Base-by-base conservation (phyloP, 768 basidiomycete genomes). In the Lactarius sanguifluus region DNA sequence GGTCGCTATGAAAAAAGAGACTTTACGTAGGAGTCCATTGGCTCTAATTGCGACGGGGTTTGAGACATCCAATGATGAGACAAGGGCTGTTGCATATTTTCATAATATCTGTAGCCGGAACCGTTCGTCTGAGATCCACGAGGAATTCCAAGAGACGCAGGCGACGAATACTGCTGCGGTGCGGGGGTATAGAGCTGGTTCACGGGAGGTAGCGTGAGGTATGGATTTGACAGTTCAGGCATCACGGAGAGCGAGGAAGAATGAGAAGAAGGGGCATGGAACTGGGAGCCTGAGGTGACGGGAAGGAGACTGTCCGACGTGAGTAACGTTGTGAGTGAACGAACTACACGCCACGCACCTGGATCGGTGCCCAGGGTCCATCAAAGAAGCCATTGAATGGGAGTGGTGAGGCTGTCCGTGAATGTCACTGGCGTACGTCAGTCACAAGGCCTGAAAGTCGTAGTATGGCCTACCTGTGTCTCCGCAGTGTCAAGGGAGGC, bases 21-120 rank as follows among this genome's bases (percentile, higher is more conserved):
- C 43, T 88, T 79, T 76, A 92, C 90, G 75, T 85, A 91, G 64
- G 87, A 75, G 56, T 90, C 86, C 73, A 87, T 80, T 16, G 83
- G 79, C 70, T 87, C 83, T 59, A 82, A 70, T 23, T 83, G 79
- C 32, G 79, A 74, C 63, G 76, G 75, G 45, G 81, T 73, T n/a
- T 86, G 85, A 58, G 79, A 52, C 36, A 69, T 59, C 78, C 66
- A 81, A 72, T 64, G 79, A 72, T 64, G 79, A 73, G 60, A 82
- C 81, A 52, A 76, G 72, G 66, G 85, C 82, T 61, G 67, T 82
- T 63, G 67, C 56, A 71, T 63, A 55, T 79, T 65, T 77, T 76
- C 40, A 76, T 74, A 73, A 75, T 72, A 72, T 72, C 69, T 79
- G 68, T 32, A 68, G 45, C 64, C 75, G 69, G 57, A 75, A 73